These are phyloP conservation scores for Cutaneotrichosporon sp. DNA, from an alignment of 1,284 basidiomycete genomes.

Conservation along the genomic window DNA sequence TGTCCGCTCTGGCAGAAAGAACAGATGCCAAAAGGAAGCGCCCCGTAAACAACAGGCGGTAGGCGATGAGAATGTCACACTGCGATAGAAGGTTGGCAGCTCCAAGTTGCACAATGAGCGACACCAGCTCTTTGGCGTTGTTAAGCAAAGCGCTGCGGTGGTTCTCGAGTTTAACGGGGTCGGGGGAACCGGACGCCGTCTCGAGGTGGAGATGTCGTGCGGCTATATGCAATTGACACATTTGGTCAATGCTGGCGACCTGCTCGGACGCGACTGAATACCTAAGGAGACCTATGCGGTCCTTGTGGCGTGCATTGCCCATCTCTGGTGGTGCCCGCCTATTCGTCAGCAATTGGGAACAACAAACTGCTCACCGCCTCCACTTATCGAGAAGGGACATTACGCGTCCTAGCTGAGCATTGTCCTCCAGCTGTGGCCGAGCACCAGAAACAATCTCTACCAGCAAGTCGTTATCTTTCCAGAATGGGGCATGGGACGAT, in stretches of 20 bases:
- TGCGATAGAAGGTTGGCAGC: background rate
- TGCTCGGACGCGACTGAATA: slow-evolving; percentile 11
- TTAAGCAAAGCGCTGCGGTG: background rate
- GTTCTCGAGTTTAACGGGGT: background rate
- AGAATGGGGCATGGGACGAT: slow-evolving; percentile 4
- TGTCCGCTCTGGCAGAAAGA: slow-evolving; percentile 9
- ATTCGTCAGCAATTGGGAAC: background rate
- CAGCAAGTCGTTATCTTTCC: slow-evolving; percentile 2
- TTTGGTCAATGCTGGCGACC: slow-evolving; percentile 8
- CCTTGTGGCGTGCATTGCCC: background rate
- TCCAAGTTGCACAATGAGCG: slow-evolving; percentile 7
- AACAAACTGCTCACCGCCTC: background rate
- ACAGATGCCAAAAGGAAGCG: slow-evolving; percentile 8
- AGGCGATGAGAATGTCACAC: slow-evolving; percentile 12
- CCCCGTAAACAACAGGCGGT: slow-evolving; percentile 12
- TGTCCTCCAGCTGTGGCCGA: slow-evolving; percentile 1
- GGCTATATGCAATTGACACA: slow-evolving; percentile 3
- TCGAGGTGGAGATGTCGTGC: slow-evolving; percentile 9
- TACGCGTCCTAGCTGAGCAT: background rate
- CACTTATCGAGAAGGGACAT: slow-evolving; percentile 3
- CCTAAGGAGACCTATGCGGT: background rate
- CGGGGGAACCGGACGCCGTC: background rate
- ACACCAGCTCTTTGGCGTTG: slow-evolving; percentile 4
- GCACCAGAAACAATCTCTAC: background rate
- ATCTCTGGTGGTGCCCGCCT: background rate